These are phyloP conservation scores for Gliomastix tumulicola DNA, from an alignment of 2,329 filamentous ascomycete species.

Conservation along the genomic window DNA sequence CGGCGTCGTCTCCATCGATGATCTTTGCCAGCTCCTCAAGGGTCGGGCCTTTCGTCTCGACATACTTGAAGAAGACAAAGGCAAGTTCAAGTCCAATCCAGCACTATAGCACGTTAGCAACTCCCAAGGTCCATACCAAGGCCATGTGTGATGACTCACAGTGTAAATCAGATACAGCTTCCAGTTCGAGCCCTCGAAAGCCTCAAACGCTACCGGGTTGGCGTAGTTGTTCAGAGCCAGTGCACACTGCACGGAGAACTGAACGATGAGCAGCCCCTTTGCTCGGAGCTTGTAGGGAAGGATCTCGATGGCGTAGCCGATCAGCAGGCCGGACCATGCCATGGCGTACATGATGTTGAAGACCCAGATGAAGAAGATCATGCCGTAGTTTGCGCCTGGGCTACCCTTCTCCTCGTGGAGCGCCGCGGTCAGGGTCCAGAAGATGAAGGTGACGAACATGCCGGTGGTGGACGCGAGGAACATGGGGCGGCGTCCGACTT, in stretches of 20 bases:
- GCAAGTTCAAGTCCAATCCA: conserved; percentile 55
- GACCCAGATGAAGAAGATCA: conserved; percentile 46
- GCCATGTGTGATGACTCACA: not conserved
- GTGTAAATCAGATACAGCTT: conserved; percentile 7
- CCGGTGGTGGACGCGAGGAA: conserved; percentile 35
- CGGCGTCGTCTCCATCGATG: conserved; percentile 48
- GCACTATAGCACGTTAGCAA: not conserved
- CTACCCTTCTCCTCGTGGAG: conserved; percentile 31
- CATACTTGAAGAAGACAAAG: conserved; percentile 60
- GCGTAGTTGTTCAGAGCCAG: conserved; percentile 10
- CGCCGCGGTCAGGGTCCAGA: conserved; percentile 40
- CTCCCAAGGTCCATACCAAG: not conserved
- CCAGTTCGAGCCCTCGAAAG: conserved; percentile 7
- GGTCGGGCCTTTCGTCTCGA: conserved; percentile 65
- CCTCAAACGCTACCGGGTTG: conserved; percentile 12
- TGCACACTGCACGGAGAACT: conserved; percentile 8
- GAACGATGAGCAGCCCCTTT: conserved; percentile 15
- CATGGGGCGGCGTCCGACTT: conserved; percentile 38
- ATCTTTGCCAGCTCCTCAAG: conserved; percentile 62
- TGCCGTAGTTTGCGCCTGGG: conserved; percentile 33
- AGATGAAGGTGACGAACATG: conserved; percentile 32
- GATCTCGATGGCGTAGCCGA: conserved; percentile 16
- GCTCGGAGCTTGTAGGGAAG: conserved; percentile 15
- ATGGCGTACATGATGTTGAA: conserved; percentile 22
- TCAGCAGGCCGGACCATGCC: conserved; percentile 15